Conservation (phyloP, 1,139 yeast species). For the Hemisphaericaspora lyxosophila region DNA sequence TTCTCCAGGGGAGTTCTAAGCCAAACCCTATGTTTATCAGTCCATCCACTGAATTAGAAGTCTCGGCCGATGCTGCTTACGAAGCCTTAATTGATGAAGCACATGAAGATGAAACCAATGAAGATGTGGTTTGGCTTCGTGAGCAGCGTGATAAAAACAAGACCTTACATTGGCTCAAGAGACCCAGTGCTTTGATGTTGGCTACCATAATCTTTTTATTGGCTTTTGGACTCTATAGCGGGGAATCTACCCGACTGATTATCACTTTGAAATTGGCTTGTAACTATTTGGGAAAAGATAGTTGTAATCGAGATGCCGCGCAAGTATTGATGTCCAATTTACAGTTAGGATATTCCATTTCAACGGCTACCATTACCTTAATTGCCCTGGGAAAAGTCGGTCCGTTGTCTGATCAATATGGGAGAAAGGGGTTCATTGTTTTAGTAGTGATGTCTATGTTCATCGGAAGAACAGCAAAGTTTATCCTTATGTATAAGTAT, state of each 20-base stretch:
- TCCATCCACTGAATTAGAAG: conserved; percentile 14
- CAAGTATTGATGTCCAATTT: conserved; percentile 40
- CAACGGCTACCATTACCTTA: conserved; percentile 31
- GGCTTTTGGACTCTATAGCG: conserved; percentile 31
- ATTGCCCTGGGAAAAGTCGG: conserved; percentile 53
- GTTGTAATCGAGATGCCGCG: conserved; percentile 32
- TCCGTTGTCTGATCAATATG: conserved; percentile 62
- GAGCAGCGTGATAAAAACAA: conserved; percentile 38
- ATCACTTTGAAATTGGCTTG: conserved; percentile 40
- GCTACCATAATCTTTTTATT: conserved; percentile 27
- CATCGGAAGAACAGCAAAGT: conserved; percentile 25
- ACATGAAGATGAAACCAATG: conserved; percentile 31
- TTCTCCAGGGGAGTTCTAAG: not conserved
- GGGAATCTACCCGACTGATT: conserved; percentile 36
- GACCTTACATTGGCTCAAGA: conserved; percentile 32
- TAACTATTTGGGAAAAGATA: conserved; percentile 22
- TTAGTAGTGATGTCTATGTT: conserved; percentile 28
- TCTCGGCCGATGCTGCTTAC: conserved; percentile 31
- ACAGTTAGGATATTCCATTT: conserved; percentile 28
- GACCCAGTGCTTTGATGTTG: conserved; percentile 37
- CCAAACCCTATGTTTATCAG: conserved; percentile 1
- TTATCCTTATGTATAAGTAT: conserved; percentile 29
- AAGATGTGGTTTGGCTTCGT: conserved; percentile 39
- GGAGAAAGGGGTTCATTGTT: conserved; percentile 52
- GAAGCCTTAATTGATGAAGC: conserved; percentile 30